Evolutionary conservation across 164 flowering plant species (phyloP), one percentile per base, ranked within the genome.

Genomic region (Nymphaea thermarum): DNA sequence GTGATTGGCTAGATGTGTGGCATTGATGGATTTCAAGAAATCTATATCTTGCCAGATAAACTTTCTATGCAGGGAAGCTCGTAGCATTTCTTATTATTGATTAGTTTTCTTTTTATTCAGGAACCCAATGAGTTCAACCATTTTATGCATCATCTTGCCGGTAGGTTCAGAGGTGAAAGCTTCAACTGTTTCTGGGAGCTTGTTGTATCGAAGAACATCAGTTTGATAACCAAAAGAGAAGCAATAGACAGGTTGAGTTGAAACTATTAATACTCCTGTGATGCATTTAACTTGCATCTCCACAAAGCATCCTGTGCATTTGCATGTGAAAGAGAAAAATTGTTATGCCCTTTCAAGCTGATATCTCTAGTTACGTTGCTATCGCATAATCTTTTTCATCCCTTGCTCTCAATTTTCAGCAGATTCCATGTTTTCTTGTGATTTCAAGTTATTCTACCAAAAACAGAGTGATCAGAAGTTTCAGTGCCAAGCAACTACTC

Each of bases 71-170:
- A 25, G 36, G 36, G 36, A 25, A 25, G 36, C 0, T 25, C 36
- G 36, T 25, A 25, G 36, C 36, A 25, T 25, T 25, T 25, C 36
- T 17, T 62, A 12, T 18, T 11, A 14, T 6, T 14, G 55, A 51
- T 60, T 68, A 44, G 60, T 17, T 4, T 61, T 25, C 60, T 43
- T 67, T 44, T 5, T 59, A 7, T 78, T 63, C 76, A 90, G 96
- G 93, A 90, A 71, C 91, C 93, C 11, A 82, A 80, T 51, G 82
- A 83, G 71, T 93, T 88, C 86, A 93, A 93, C 72, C 82, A 85
- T 67, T 88, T 90, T 70, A 74, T 93, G 62, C 78, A n/a, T 8
- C 73, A 73, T 57, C 80, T 87, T 62, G 53, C 60, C 62, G 77
- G 75, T 43, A 82, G 75, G 71, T 87, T 90, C 77, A 76, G 66